Evolutionary conservation across 108 stramenopile genomes (phyloP).

Genomic region (Pseudonitzschia delicatissima): DNA sequence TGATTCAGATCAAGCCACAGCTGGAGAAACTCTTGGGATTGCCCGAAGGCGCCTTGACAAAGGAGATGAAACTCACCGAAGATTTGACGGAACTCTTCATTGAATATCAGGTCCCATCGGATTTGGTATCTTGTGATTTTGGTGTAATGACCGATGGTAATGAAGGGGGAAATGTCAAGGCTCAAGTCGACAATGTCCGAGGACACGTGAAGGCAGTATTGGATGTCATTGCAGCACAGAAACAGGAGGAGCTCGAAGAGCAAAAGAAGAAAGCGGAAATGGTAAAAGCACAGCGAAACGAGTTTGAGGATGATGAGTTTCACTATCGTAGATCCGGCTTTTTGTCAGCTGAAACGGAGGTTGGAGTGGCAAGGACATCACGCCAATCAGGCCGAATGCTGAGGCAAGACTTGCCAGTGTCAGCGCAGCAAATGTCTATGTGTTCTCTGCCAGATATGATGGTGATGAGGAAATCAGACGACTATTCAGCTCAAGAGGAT

Average conservation of each 20-base stretch:
- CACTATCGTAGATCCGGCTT: neutral
- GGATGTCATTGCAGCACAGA: slow-evolving; percentile 57
- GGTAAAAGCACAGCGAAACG: slow-evolving; percentile 29
- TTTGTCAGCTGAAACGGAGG: neutral
- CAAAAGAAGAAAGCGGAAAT: slow-evolving; percentile 53
- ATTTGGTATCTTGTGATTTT: slow-evolving; percentile 80
- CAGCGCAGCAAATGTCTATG: no score
- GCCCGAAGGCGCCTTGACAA: slow-evolving; percentile 63
- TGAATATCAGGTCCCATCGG: slow-evolving; percentile 87
- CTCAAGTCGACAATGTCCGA: slow-evolving; percentile 63
- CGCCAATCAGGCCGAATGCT: no score
- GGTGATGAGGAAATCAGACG: no score
- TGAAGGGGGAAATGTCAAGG: slow-evolving; percentile 13
- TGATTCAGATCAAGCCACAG: slow-evolving; percentile 88
- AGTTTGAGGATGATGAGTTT: neutral
- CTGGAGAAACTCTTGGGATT: slow-evolving; percentile 77
- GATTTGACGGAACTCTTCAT: slow-evolving; percentile 81
- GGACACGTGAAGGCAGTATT: slow-evolving; percentile 62
- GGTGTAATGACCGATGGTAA: neutral
- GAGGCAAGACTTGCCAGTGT: no score
- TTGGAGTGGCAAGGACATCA: no score
- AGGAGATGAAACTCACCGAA: slow-evolving; percentile 84
- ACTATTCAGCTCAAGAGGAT: no score
- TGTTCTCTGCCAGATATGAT: no score
- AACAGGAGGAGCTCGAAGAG: slow-evolving; percentile 54